Evolutionary conservation across 768 basidiomycete genomes (phyloP).

Genomic region (Tylopilus plumbeoviolaceoides): DNA sequence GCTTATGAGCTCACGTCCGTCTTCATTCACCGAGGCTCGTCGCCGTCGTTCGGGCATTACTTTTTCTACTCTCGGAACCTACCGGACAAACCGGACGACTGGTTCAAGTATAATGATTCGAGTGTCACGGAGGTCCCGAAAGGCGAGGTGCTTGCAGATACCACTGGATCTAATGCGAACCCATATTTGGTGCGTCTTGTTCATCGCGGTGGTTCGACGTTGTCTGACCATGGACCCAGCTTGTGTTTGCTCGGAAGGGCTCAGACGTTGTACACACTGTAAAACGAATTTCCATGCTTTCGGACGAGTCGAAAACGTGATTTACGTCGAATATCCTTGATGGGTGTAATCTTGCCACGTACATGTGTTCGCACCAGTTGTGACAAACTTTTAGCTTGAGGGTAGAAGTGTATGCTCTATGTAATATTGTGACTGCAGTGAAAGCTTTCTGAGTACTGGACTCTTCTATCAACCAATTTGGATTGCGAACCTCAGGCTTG

Average conservation of each 20-base stretch:
- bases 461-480: background rate
- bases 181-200: constrained; percentile 70
- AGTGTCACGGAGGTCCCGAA: constrained; percentile 73
- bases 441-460: background rate
- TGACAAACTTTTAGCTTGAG: constrained; percentile 7
- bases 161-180: constrained; percentile 87
- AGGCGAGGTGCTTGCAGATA: constrained; percentile 83
- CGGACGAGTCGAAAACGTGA: constrained; percentile 29
- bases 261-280: constrained; percentile 79
- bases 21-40: constrained; percentile 90
- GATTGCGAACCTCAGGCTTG: constrained; percentile 15
- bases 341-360: constrained; percentile 14
- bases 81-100: constrained; percentile 73
- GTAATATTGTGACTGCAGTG: background rate
- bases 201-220: background rate
- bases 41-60: constrained; percentile 88
- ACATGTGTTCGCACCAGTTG: constrained; percentile 6
- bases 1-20: constrained; percentile 92
- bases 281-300: constrained; percentile 46
- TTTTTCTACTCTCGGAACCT: constrained; percentile 93
- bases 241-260: constrained; percentile 81
- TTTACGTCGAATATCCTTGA: constrained; percentile 27
- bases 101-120: constrained; percentile 98
- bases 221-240: constrained; percentile 37
- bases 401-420: constrained; percentile 14